These are phyloP conservation scores for Trichoderma simmonsii DNA, from an alignment of 2,329 filamentous ascomycete species.

Conservation along the genomic window DNA sequence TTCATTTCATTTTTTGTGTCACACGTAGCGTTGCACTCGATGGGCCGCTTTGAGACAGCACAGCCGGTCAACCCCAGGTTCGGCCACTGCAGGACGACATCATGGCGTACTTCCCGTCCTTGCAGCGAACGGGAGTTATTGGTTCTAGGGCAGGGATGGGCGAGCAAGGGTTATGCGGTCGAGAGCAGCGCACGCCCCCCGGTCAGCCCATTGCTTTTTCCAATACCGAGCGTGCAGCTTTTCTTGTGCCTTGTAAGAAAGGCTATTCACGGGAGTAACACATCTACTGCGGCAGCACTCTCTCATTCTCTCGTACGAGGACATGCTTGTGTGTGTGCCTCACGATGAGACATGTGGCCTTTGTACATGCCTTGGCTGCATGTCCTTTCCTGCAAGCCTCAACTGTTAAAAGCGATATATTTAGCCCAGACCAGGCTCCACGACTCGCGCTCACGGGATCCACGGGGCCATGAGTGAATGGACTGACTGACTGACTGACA, in stretches of 20 bases:
- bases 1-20: background rate
- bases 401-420: background rate
- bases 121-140: background rate
- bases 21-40: background rate
- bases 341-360: background rate
- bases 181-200: background rate
- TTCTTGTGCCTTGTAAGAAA: background rate
- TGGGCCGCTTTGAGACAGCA: background rate
- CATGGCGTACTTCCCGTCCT: background rate
- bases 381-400: background rate
- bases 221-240: background rate
- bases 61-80: background rate
- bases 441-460: background rate
- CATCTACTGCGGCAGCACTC: background rate
- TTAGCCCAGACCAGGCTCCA: background rate
- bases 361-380: background rate
- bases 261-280: background rate
- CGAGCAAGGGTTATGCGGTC: background rate
- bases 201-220: background rate
- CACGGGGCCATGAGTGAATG: background rate
- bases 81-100: constrained; percentile 7
- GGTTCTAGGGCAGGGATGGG: background rate
- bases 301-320: background rate
- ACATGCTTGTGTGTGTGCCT: background rate
- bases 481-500: background rate